Conservation (phyloP, 768 basidiomycete species). For the Tylopilus rubrobrunneus region DNA sequence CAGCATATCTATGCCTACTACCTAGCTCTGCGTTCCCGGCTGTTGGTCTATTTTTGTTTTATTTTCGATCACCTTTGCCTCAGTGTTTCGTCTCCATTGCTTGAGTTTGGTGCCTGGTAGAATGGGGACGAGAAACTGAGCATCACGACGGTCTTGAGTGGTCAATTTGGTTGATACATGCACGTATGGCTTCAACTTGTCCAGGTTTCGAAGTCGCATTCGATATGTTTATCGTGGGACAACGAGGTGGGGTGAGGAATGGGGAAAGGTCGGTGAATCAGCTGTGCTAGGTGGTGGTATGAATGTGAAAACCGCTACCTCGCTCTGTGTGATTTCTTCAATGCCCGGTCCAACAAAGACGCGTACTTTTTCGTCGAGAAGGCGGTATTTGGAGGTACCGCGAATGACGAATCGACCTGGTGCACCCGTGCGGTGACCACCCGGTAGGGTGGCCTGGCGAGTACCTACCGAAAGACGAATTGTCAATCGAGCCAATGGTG, state of each 20-base stretch:
- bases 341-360: slow-evolving; percentile 80
- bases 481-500: neutral
- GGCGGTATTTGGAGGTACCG: slow-evolving; percentile 75
- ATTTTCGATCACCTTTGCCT: neutral
- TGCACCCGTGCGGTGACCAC: slow-evolving; percentile 82
- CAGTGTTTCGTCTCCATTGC: slow-evolving; percentile 24
- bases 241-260: neutral
- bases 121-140: slow-evolving; percentile 25
- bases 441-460: slow-evolving; percentile 77
- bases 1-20: neutral
- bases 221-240: neutral
- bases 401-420: slow-evolving; percentile 79
- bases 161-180: slow-evolving; percentile 23
- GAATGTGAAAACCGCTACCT: slow-evolving; percentile 38
- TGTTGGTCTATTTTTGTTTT: neutral
- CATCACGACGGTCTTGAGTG: slow-evolving; percentile 21
- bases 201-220: neutral
- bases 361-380: slow-evolving; percentile 80
- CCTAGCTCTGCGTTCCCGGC: neutral
- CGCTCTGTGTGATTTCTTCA: slow-evolving; percentile 53
- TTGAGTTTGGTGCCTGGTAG: slow-evolving; percentile 23
- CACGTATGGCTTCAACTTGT: slow-evolving; percentile 28
- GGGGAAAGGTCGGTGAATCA: neutral
- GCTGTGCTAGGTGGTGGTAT: neutral
- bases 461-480: slow-evolving; percentile 49